A percentile compares a stretch with the other conserved stretches of the same genome.
Conservation (phyloP, 2,329 filamentous ascomycete species). For the Aspergillaceae sp. region DNA sequence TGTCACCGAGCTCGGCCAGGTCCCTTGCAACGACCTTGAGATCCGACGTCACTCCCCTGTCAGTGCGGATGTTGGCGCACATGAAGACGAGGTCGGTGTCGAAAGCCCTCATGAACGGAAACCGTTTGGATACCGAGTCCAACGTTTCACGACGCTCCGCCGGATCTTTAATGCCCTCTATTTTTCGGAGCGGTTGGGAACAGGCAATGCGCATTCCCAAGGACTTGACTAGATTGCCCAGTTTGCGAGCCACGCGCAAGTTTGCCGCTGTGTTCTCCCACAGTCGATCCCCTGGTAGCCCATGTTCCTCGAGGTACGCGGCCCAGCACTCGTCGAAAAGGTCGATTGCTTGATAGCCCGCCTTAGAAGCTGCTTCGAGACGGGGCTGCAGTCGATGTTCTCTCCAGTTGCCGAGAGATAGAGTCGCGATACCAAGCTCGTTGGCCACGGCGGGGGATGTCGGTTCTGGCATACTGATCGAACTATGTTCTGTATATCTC, state of each 20-base stretch:
- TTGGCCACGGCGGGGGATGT: slow-evolving; percentile 3
- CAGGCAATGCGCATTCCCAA: slow-evolving; percentile 25
- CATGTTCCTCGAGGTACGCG: slow-evolving; percentile 21
- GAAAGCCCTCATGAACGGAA: slow-evolving; percentile 29
- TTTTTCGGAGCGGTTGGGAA: slow-evolving; percentile 24
- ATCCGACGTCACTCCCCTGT: slow-evolving; percentile 22
- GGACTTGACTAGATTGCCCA: slow-evolving; percentile 21
- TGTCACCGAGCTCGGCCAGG: slow-evolving; percentile 24
- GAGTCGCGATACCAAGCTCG: slow-evolving; percentile 23
- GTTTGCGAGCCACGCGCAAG: slow-evolving; percentile 16
- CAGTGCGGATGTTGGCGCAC: slow-evolving; percentile 25
- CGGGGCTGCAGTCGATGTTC: slow-evolving; percentile 20
- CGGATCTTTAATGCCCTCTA: slow-evolving; percentile 24
- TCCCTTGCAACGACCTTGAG: slow-evolving; percentile 22
- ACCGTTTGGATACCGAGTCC: slow-evolving; percentile 23
- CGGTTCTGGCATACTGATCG: too few relatives aligned
- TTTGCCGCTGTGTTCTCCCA: slow-evolving; percentile 24
- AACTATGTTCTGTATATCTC: too few relatives aligned
- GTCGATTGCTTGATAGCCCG: slow-evolving; percentile 25
- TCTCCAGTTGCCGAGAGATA: slow-evolving; percentile 24
- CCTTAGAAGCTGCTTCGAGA: slow-evolving; percentile 21
- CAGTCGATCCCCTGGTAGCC: slow-evolving; percentile 13
- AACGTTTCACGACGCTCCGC: slow-evolving; percentile 16
- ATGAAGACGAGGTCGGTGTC: slow-evolving; percentile 28
- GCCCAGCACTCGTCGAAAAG: slow-evolving; percentile 31